These are phyloP conservation scores for Kluyveromyces wickerhamii DNA, from an alignment of 805 yeast genomes.

Conservation along the genomic window DNA sequence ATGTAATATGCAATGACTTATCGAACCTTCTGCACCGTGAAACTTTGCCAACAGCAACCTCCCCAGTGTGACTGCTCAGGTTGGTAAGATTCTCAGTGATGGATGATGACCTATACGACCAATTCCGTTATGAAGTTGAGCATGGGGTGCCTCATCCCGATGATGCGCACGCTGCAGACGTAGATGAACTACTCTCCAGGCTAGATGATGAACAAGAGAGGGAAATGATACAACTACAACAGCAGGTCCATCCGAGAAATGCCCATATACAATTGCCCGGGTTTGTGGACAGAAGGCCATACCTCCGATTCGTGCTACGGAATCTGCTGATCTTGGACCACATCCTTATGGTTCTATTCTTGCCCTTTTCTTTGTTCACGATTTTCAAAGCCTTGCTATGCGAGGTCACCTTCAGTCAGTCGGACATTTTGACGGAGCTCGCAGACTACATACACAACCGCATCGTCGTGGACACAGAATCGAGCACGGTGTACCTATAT, in stretches of 20 bases:
- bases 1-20: too few species aligned
- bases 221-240: neutral
- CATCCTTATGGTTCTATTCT: constrained; percentile 20
- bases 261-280: constrained; percentile 6
- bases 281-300: constrained; percentile 16
- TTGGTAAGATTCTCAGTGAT: too few species aligned
- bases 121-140: constrained; percentile 12
- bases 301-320: constrained; percentile 18
- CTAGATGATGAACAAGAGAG: neutral
- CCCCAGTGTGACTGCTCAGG: too few species aligned
- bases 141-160: neutral
- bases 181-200: neutral
- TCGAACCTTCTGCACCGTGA: too few species aligned
- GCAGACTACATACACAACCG: constrained; percentile 18
- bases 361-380: constrained; percentile 29
- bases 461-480: constrained; percentile 26
- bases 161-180: neutral
- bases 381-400: constrained; percentile 23
- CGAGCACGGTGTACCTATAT: constrained; percentile 10
- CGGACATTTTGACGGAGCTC: constrained; percentile 23
- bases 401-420: constrained; percentile 23
- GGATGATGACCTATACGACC: constrained; percentile 15
- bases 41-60: too few species aligned
- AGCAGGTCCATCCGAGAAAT: neutral
- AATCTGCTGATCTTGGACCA: constrained; percentile 25